Evolutionary conservation across 768 basidiomycete species (phyloP).

Genomic region (Leucosporidium creatinivorum): DNA sequence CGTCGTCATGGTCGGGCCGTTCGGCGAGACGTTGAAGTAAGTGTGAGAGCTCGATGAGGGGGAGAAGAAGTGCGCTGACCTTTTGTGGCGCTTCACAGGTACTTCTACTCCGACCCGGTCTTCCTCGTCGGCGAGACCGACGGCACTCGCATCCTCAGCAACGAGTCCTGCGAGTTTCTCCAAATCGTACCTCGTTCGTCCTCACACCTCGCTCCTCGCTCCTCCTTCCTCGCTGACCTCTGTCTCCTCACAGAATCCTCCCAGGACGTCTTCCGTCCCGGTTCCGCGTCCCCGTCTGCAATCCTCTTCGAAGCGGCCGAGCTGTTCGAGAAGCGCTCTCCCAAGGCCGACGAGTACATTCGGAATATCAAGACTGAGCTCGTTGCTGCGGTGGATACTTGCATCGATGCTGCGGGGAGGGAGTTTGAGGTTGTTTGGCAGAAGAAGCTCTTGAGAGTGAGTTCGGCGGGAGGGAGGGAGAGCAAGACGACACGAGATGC

Average conservation of each 20-base stretch:
- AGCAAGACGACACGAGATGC: neutral
- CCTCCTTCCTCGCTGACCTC: neutral
- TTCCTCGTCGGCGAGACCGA: constrained; percentile 81
- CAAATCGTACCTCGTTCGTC: constrained; percentile 82
- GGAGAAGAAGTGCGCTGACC: neutral
- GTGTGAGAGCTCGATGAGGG: constrained; percentile 35
- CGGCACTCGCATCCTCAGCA: constrained; percentile 73
- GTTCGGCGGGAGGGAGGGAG: neutral
- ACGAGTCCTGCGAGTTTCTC: constrained; percentile 74
- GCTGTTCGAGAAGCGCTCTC: constrained; percentile 66
- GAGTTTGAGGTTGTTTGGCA: constrained; percentile 92
- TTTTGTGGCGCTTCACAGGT: constrained; percentile 49
- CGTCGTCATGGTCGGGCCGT: constrained; percentile 82
- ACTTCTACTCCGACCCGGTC: constrained; percentile 65
- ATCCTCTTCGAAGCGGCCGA: constrained; percentile 90
- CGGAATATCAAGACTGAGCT: constrained; percentile 79
- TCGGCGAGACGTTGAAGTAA: constrained; percentile 75
- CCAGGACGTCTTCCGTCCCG: constrained; percentile 78
- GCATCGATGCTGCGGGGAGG: constrained; percentile 84
- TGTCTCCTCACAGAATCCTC: constrained; percentile 53
- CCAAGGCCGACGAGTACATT: constrained; percentile 89
- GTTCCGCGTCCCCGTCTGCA: constrained; percentile 82
- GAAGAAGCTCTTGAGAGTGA: constrained; percentile 69
- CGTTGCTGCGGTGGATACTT: constrained; percentile 76
- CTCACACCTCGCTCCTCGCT: neutral